Conservation (phyloP, 257 asterid genomes). For the Scutellaria minor region DNA sequence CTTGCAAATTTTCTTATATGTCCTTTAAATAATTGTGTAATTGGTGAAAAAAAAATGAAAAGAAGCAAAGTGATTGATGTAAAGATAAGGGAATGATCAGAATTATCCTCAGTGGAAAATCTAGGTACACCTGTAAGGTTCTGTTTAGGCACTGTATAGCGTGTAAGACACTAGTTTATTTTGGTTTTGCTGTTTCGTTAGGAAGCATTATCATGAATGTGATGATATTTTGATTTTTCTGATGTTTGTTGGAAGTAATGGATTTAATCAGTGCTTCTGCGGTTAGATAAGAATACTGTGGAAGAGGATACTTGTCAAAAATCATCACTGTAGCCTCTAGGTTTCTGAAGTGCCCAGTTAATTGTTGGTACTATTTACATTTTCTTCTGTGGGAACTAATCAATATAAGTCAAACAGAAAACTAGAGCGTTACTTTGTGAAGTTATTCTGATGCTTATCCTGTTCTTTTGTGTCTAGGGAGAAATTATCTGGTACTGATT, state of each 20-base stretch:
- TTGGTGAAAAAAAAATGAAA: slow-evolving; percentile 1
- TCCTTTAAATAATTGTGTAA: not conserved
- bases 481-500: slow-evolving; percentile 83
- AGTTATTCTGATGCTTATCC: slow-evolving; percentile 29
- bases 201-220: not conserved
- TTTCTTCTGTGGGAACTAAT: slow-evolving; percentile 23
- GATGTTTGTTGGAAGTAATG: slow-evolving; percentile 13
- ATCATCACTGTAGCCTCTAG: no score
- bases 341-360: not conserved
- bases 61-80: not conserved
- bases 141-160: not conserved
- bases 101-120: not conserved
- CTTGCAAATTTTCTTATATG: slow-evolving; percentile 19
- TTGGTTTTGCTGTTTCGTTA: not conserved
- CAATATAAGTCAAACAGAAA: slow-evolving; percentile 14
- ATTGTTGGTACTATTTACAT: slow-evolving; percentile 10
- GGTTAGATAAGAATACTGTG: slow-evolving; percentile 18
- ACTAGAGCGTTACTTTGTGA: slow-evolving; percentile 22
- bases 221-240: not conserved
- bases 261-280: not conserved
- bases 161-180: not conserved
- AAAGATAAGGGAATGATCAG: not conserved
- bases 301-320: slow-evolving; percentile 15
- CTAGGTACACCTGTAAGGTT: not conserved
- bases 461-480: slow-evolving; percentile 59